Percentiles rank a stretch among this genome's conserved stretches.
Conservation (phyloP, 768 basidiomycete species). For the Lactarius akahatsu region DNA sequence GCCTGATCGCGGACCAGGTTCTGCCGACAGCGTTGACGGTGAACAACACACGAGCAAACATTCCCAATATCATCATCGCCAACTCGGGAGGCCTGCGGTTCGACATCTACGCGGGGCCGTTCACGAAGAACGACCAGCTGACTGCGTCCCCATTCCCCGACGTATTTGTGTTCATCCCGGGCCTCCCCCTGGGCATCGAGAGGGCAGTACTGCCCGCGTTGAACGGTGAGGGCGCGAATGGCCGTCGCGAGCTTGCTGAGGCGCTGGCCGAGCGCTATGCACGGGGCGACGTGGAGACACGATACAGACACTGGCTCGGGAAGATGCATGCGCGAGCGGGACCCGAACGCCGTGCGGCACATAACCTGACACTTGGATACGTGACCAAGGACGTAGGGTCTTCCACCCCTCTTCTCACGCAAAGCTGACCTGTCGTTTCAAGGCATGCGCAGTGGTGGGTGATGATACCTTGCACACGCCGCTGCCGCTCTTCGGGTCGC, state of each 20-base stretch:
- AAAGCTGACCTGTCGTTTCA: not conserved
- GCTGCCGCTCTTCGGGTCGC: conserved; percentile 52
- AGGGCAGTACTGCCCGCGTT: conserved; percentile 52
- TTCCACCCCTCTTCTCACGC: not conserved
- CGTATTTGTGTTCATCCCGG: conserved; percentile 59
- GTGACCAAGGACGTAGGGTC: conserved; percentile 64
- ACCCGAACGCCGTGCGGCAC: conserved; percentile 42
- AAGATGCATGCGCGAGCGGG: conserved; percentile 49
- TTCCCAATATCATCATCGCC: conserved; percentile 62
- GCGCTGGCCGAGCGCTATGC: conserved; percentile 41
- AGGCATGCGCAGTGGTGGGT: conserved; percentile 72
- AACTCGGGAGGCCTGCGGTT: conserved; percentile 68
- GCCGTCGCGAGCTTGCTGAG: conserved; percentile 34
- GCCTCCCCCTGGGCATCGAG: conserved; percentile 51
- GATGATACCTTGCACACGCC: conserved; percentile 71
- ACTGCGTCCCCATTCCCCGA: conserved; percentile 71
- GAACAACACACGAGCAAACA: conserved; percentile 60
- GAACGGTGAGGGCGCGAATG: conserved; percentile 47
- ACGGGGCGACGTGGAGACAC: conserved; percentile 49
- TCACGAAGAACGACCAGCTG: conserved; percentile 80
- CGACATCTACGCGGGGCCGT: conserved; percentile 64
- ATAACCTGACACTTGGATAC: conserved; percentile 66
- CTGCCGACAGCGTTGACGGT: conserved; percentile 45
- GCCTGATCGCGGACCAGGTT: conserved; percentile 53
- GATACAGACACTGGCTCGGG: conserved; percentile 56